A percentile compares a stretch with the other conserved stretches of the same genome.
Conservation (phyloP, 2,329 filamentous ascomycete species). For the Trichoderma lentiforme region DNA sequence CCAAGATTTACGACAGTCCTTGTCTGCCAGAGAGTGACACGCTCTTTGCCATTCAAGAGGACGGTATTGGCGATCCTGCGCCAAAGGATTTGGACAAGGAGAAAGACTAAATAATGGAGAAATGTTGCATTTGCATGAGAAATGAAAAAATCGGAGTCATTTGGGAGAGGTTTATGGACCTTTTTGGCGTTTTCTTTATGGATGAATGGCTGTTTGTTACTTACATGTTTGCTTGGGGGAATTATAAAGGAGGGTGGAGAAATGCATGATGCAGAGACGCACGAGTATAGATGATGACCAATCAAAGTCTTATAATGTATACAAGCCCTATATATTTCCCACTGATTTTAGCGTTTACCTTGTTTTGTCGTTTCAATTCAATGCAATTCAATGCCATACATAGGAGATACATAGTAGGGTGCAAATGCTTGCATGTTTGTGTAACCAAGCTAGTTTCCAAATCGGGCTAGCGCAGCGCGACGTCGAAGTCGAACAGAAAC, state of each 20-base stretch:
- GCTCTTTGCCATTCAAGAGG: slow-evolving; percentile 93
- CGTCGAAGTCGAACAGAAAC: slow-evolving; percentile 22
- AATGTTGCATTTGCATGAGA: slow-evolving; percentile 13
- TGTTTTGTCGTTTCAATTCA: neutral
- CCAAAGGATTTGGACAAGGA: slow-evolving; percentile 82
- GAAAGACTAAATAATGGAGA: slow-evolving; percentile 27
- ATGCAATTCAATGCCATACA: neutral
- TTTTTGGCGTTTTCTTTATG: slow-evolving; percentile 30
- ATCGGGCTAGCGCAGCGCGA: slow-evolving; percentile 35
- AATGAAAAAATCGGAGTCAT: slow-evolving; percentile 23
- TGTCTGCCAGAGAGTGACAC: slow-evolving; percentile 96
- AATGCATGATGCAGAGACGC: neutral
- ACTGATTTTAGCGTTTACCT: neutral
- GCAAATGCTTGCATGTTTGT: neutral
- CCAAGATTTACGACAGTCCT: slow-evolving; percentile 98
- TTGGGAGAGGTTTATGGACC: slow-evolving; percentile 27
- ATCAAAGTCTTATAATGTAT: neutral
- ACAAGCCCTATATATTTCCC: neutral
- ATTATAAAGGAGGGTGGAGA: neutral
- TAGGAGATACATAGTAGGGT: no score
- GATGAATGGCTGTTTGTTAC: neutral
- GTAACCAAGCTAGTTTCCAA: slow-evolving; percentile 34
- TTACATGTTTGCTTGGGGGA: neutral
- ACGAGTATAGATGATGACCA: neutral
- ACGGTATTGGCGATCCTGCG: slow-evolving; percentile 91